phyloP scores from a whole-genome alignment of 192 early-diverging fungal genomes.

The Backusella luteola region DNA sequence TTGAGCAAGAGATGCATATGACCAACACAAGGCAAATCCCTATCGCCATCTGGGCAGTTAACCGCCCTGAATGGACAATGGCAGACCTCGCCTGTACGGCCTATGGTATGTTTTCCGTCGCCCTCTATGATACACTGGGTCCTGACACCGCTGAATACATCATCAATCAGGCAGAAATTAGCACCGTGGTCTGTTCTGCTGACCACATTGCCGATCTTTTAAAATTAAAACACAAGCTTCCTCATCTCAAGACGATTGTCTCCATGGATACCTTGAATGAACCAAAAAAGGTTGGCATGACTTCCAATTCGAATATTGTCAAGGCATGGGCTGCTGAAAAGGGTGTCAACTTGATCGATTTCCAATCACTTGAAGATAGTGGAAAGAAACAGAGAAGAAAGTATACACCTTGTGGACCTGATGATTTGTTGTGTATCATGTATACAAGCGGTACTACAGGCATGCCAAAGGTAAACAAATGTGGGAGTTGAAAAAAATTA shows the following conservation, averaged over 20 bases:
- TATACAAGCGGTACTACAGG: constrained; percentile 89
- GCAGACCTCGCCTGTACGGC: constrained; percentile 58
- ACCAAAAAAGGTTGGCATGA: background rate
- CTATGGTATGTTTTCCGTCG: constrained; percentile 65
- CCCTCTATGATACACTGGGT: constrained; percentile 93
- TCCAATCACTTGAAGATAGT: constrained; percentile 43
- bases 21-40: constrained; percentile 6
- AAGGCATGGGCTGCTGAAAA: constrained; percentile 43
- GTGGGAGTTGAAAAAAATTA: background rate
- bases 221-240: constrained; percentile 53
- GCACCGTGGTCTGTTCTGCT: constrained; percentile 55
- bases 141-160: constrained; percentile 80
- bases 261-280: constrained; percentile 54
- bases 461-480: constrained; percentile 30
- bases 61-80: constrained; percentile 66
- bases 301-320: constrained; percentile 14
- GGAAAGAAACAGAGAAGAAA: constrained; percentile 52
- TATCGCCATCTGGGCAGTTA: constrained; percentile 15
- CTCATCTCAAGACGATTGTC: constrained; percentile 65
- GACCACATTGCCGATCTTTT: constrained; percentile 45
- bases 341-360: constrained; percentile 42
- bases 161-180: constrained; percentile 84
- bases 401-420: constrained; percentile 56
- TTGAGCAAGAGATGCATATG: constrained; percentile 34
- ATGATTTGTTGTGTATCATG: constrained; percentile 72